These are phyloP conservation scores for Coffea humblotiana DNA, from an alignment of 305 asterid species.

Conservation along the genomic window DNA sequence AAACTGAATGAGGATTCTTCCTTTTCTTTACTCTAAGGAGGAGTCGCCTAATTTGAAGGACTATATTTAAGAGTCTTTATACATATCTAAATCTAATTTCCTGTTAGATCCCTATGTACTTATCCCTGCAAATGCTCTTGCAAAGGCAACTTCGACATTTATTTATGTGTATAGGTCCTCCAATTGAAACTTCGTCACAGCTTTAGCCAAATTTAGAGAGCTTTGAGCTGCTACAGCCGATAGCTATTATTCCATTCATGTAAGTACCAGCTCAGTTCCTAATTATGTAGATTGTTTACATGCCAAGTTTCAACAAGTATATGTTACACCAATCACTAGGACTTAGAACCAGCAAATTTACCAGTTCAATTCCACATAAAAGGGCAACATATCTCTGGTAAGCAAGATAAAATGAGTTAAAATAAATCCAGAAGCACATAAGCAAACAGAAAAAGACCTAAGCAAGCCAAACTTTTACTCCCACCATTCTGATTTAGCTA, in stretches of 20 bases:
- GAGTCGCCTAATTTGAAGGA: not conserved
- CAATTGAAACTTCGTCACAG: not conserved
- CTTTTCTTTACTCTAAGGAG: not conserved
- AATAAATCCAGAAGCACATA: not conserved
- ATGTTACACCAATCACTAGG: not conserved
- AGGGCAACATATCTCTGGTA: too few species aligned
- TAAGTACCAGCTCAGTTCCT: not conserved
- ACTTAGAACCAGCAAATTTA: not conserved
- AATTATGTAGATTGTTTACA: not conserved
- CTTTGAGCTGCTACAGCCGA: not conserved
- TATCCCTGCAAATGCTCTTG: not conserved
- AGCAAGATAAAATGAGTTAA: not conserved
- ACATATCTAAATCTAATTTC: too few species aligned
- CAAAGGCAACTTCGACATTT: too few species aligned
- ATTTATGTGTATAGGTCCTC: not conserved
- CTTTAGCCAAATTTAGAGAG: too few species aligned
- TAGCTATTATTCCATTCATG: not conserved
- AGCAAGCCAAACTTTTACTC: conserved; percentile 26
- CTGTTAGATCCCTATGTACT: not conserved
- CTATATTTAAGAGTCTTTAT: not conserved
- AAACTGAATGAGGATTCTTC: not conserved
- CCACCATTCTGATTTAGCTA: conserved; percentile 87
- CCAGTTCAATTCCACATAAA: not conserved
- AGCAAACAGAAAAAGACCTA: conserved; percentile 16
- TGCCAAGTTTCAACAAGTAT: not conserved